These are phyloP conservation scores for Stagonosporopsis tanaceti DNA, from an alignment of 2,329 filamentous ascomycete genomes.

Conservation along the genomic window DNA sequence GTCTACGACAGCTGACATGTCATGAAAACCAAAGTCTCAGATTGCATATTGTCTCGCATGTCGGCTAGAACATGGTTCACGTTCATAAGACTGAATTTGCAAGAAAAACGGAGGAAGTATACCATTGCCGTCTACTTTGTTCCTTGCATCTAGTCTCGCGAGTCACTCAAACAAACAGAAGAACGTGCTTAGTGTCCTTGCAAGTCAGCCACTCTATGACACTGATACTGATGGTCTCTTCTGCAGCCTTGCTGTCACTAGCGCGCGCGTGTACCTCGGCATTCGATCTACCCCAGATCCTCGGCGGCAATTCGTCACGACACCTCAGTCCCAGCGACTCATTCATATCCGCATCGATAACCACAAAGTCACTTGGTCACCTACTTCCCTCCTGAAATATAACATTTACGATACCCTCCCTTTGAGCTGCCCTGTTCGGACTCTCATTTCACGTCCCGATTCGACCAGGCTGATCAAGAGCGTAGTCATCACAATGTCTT, in stretches of 20 bases:
- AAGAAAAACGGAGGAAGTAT: background rate
- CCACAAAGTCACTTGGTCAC: background rate
- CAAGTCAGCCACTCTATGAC: background rate
- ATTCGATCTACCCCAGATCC: slow-evolving; percentile 28
- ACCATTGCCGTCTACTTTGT: background rate
- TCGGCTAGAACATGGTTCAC: background rate
- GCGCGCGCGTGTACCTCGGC: slow-evolving; percentile 33
- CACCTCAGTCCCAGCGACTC: slow-evolving; percentile 12
- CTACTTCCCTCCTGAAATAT: background rate
- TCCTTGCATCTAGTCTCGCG: too few relatives aligned
- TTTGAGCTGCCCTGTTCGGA: background rate
- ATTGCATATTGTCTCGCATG: background rate
- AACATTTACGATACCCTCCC: background rate
- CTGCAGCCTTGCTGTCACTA: background rate
- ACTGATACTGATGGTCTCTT: background rate
- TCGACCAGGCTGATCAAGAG: background rate
- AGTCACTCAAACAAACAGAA: too few relatives aligned
- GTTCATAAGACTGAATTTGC: background rate
- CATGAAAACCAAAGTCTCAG: background rate
- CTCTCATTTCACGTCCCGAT: background rate
- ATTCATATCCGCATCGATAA: background rate
- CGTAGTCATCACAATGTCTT: slow-evolving; percentile 43
- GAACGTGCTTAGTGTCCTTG: background rate
- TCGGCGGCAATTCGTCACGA: slow-evolving; percentile 40
- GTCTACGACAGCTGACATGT: background rate